These are phyloP conservation scores for Neovahlkampfia damariscottae DNA, from an alignment of 78 protist genomes.

Conservation along the genomic window DNA sequence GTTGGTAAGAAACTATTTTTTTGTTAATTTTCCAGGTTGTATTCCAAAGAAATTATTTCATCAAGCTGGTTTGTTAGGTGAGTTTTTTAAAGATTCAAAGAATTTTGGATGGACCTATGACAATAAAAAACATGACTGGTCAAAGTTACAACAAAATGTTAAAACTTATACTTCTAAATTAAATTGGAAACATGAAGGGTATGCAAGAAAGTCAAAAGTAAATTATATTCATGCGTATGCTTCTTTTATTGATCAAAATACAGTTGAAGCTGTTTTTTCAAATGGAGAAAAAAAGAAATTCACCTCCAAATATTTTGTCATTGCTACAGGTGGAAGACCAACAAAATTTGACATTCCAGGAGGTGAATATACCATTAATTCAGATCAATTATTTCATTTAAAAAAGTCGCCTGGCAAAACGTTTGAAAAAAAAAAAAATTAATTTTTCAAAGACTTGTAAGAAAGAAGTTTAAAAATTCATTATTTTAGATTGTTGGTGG, in stretches of 20 bases:
- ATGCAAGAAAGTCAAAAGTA: slow-evolving; percentile 45
- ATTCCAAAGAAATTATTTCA: slow-evolving; percentile 85
- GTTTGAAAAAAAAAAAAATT: no score
- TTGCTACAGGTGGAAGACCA: slow-evolving; percentile 84
- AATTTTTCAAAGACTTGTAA: no score
- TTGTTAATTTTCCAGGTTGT: no score
- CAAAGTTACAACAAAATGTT: slow-evolving; percentile 36
- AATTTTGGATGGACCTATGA: slow-evolving; percentile 47
- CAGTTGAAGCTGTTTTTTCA: slow-evolving; percentile 27
- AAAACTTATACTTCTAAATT: slow-evolving; percentile 56
- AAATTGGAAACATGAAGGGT: slow-evolving; percentile 85
- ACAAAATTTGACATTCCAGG: slow-evolving; percentile 57
- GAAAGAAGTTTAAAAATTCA: no score
- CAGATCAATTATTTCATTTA: slow-evolving; percentile 79
- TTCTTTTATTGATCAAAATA: slow-evolving; percentile 54
- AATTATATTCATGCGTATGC: slow-evolving; percentile 71
- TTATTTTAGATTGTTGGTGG: slow-evolving; percentile 87
- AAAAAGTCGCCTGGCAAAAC: slow-evolving; percentile 66
- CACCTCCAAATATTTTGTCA: slow-evolving; percentile 47
- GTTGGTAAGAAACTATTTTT: no score
- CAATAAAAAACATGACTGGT: slow-evolving; percentile 30
- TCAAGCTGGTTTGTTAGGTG: slow-evolving; percentile 38
- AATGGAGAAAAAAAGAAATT: slow-evolving; percentile 17
- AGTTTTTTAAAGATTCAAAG: slow-evolving; percentile 39
- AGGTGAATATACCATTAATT: slow-evolving; percentile 68